Percentiles rank a stretch among this genome's conserved stretches.
Conservation (phyloP, 768 basidiomycete species). For the Xerocomus spinulosus region DNA sequence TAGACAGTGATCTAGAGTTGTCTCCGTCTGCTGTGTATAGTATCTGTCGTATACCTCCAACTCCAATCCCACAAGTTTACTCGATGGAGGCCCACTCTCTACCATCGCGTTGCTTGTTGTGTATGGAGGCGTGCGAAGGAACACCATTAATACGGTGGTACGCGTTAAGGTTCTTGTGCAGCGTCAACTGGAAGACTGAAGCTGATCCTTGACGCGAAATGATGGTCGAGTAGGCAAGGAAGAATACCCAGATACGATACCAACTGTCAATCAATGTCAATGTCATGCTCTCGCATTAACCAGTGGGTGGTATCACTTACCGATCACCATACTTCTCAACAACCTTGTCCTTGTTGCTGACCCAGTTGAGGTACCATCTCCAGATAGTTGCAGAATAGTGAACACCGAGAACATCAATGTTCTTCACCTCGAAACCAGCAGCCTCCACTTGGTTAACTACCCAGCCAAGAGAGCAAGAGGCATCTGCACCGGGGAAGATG, state of each 20-base stretch:
- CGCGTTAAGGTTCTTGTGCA: slow-evolving; percentile 97
- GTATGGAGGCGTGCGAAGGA: slow-evolving; percentile 74
- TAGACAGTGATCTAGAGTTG: slow-evolving; percentile 7
- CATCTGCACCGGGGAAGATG: slow-evolving; percentile 97
- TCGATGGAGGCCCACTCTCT: slow-evolving; percentile 26
- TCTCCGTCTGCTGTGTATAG: slow-evolving; percentile 9
- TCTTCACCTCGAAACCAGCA: slow-evolving; percentile 96
- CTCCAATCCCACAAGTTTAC: slow-evolving; percentile 4
- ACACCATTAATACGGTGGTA: slow-evolving; percentile 90
- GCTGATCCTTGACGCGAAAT: slow-evolving; percentile 81
- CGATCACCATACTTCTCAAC: slow-evolving; percentile 85
- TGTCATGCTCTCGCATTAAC: too few species aligned
- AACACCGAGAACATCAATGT: slow-evolving; percentile 92
- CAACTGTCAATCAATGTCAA: slow-evolving; percentile 37
- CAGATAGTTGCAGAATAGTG: slow-evolving; percentile 92
- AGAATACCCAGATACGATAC: slow-evolving; percentile 96
- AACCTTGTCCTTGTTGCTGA: slow-evolving; percentile 87
- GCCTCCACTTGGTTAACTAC: slow-evolving; percentile 82
- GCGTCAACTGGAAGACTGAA: slow-evolving; percentile 94
- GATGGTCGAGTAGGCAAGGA: slow-evolving; percentile 92
- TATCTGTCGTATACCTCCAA: slow-evolving; percentile 1
- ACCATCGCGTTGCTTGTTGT: slow-evolving; percentile 42
- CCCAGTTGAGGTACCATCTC: slow-evolving; percentile 98
- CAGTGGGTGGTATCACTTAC: slow-evolving; percentile 16
- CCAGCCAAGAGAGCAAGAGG: slow-evolving; percentile 93